These are phyloP conservation scores for Skeletonema menzelii DNA, from an alignment of 108 stramenopile genomes.

Conservation along the genomic window DNA sequence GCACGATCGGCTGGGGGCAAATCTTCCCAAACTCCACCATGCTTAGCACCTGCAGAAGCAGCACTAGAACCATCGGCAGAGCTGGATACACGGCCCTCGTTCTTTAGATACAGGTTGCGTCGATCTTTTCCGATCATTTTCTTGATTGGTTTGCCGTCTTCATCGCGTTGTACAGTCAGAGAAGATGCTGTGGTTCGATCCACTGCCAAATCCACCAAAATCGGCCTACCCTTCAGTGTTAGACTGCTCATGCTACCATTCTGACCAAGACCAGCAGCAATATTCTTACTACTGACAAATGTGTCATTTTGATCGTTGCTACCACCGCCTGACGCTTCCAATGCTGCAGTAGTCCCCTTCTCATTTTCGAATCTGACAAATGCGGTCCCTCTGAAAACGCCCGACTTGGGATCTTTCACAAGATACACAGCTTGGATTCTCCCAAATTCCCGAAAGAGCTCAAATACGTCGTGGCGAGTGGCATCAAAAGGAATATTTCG, in stretches of 20 bases:
- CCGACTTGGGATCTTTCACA: conserved; percentile 86
- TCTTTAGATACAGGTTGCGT: conserved; percentile 93
- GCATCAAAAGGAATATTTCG: conserved; percentile 97
- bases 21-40: conserved; percentile 67
- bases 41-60: conserved; percentile 35
- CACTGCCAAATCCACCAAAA: conserved; percentile 78
- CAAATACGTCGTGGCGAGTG: conserved; percentile 83
- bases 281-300: conserved; percentile 39
- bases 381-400: conserved; percentile 81
- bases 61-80: conserved; percentile 40
- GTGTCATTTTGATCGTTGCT: background rate
- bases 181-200: conserved; percentile 78
- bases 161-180: conserved; percentile 64
- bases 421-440: conserved; percentile 82
- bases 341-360: conserved; percentile 12
- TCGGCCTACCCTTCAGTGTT: conserved; percentile 59
- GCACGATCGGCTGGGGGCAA: conserved; percentile 85
- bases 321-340: conserved; percentile 31
- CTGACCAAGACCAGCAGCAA: conserved; percentile 32
- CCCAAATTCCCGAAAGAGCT: conserved; percentile 83
- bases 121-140: conserved; percentile 77
- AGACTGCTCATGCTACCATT: conserved; percentile 36
- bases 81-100: conserved; percentile 86
- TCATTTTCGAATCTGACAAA: conserved; percentile 83
- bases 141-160: conserved; percentile 55